Evolutionary conservation across 352 stramenopile species (phyloP), one percentile per base, ranked within the genome.

Genomic region (Globisporangium polare): DNA sequence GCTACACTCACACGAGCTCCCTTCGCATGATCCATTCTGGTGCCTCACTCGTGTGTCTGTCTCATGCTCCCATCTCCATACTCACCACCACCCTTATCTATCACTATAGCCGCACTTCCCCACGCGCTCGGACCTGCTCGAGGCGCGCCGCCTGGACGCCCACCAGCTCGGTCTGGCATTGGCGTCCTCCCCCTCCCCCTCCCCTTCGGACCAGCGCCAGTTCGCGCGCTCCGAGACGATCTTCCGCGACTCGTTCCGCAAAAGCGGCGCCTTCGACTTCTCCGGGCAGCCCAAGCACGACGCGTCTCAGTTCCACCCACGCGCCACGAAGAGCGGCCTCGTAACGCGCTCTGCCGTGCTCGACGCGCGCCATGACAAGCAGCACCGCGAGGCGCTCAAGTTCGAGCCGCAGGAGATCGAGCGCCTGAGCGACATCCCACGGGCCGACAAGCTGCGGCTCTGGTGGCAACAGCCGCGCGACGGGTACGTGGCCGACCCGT

Each of bases 401-500:
- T 88, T 88, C 60, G 73, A 89, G 37, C 76, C 77, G 15, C 63
- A 57, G 2, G 77, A 88, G 55, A 74, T 88, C 58, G 69, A 78
- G 65, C 63, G 78, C 0, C 60, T 87, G 8, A 39, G 47, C 7
- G 77, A 88, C 39, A 84, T 86, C 37, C 81, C 81, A 22, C 85
- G 79, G 33, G 63, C 67, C 0, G 46, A 70, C 3, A 59, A 83
- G 26, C 67, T 89, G 7, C 24, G 55, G 7, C 60, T 72, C 42
- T 92, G 83, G 83, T 92, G 83, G 83, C 86, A 69, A 26, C 50
- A 65, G 27, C 61, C 65, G 13, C 65, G 73, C 24, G 53, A 69
- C 2, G 83, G 78, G 5, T 91, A 93, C 54, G 75, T 91, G 1
- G 74, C 77, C 3, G 74, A 88, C 18, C 75, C 81, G n/a, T 57